Percentiles rank a stretch among this genome's conserved stretches.
phyloP scores from a whole-genome alignment of 208 protist species.

The Trypanosoma congolense region DNA sequence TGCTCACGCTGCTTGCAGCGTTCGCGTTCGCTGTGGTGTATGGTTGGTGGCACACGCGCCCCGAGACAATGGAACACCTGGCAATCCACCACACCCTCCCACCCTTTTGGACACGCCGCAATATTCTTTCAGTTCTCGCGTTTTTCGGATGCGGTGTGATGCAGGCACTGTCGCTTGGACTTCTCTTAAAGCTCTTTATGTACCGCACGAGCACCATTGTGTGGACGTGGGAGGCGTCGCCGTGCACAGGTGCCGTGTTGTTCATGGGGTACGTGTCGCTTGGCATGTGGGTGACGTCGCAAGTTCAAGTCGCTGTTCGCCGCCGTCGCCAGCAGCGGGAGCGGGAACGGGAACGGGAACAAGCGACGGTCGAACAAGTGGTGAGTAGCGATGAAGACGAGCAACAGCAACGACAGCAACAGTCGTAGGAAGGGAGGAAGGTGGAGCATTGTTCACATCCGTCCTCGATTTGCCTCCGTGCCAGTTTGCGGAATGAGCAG shows the following conservation, averaged over 20 bases:
- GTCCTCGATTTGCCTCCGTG: too few relatives aligned
- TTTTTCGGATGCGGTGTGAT: slow-evolving; percentile 29
- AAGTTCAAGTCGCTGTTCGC: too few relatives aligned
- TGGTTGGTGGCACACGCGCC: slow-evolving; percentile 49
- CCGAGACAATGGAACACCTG: slow-evolving; percentile 47
- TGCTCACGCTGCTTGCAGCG: slow-evolving; percentile 36
- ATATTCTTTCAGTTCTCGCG: slow-evolving; percentile 26
- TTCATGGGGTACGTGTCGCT: slow-evolving; percentile 21
- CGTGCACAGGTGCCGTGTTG: slow-evolving; percentile 42
- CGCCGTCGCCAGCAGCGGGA: too few relatives aligned
- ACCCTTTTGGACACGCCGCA: slow-evolving; percentile 50
- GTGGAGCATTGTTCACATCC: too few relatives aligned
- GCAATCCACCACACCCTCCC: slow-evolving; percentile 43
- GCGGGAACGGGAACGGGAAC: too few relatives aligned
- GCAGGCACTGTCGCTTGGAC: slow-evolving; percentile 53
- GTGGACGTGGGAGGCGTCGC: slow-evolving; percentile 79
- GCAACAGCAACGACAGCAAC: too few relatives aligned
- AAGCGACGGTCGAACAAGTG: too few relatives aligned
- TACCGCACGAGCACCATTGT: slow-evolving; percentile 49
- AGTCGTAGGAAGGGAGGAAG: too few relatives aligned
- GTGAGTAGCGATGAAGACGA: too few relatives aligned
- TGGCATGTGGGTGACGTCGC: slow-evolving; percentile 8
- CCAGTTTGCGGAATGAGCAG: too few relatives aligned
- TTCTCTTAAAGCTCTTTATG: slow-evolving; percentile 56
- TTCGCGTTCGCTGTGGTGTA: slow-evolving; percentile 49